A percentile compares a stretch with the other conserved stretches of the same genome.
These are phyloP conservation scores for Candida krabiensis DNA, from an alignment of 805 yeast genomes.

Conservation along the genomic window DNA sequence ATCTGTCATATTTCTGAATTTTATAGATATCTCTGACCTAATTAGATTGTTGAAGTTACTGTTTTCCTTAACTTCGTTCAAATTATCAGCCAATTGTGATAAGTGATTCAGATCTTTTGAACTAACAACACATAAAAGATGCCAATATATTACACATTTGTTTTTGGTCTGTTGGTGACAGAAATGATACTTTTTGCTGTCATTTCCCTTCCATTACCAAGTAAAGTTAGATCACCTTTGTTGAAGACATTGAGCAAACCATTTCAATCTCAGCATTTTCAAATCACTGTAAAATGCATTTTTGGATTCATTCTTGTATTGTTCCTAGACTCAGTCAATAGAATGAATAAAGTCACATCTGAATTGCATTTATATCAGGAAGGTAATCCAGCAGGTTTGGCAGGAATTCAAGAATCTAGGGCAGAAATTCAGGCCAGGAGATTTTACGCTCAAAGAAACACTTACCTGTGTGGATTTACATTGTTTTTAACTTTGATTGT, in stretches of 20 bases:
- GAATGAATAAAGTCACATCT: conserved; percentile 67
- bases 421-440: conserved; percentile 86
- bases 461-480: conserved; percentile 94
- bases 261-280: conserved; percentile 67
- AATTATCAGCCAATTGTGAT: no score
- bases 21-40: no score
- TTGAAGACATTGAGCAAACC: conserved; percentile 65
- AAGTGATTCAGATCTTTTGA: no score
- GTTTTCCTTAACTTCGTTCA: no score
- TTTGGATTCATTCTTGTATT: conserved; percentile 80
- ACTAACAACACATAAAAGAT: no score
- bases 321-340: conserved; percentile 85
- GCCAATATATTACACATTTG: conserved; percentile 33
- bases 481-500: conserved; percentile 84
- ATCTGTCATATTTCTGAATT: no score
- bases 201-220: conserved; percentile 85
- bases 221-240: conserved; percentile 65
- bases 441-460: conserved; percentile 94
- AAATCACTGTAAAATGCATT: conserved; percentile 76
- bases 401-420: conserved; percentile 53
- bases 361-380: conserved; percentile 47
- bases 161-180: conserved; percentile 70
- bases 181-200: conserved; percentile 81
- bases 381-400: conserved; percentile 26
- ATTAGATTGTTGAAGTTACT: no score